Evolutionary conservation across 176 grass and related monocot species (phyloP).

Genomic region (Phyllostachys edulis): DNA sequence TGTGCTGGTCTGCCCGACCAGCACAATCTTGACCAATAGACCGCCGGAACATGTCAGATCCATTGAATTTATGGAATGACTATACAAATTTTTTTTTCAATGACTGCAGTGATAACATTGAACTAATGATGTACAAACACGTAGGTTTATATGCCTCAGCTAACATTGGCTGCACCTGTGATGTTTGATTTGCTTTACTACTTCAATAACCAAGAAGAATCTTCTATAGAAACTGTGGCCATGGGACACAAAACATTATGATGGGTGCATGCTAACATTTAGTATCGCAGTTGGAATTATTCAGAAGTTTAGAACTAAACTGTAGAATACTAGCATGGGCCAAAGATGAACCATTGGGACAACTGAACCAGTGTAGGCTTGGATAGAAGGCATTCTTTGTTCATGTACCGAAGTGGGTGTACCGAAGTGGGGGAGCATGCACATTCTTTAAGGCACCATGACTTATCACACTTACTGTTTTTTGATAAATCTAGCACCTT

Average conservation of each 20-base stretch:
- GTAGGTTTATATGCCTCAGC: conserved; percentile 1
- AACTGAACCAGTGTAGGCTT: background rate
- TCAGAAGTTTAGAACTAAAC: background rate
- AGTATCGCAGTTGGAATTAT: conserved; percentile 3
- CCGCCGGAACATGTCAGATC: conserved; percentile 2
- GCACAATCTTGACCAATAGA: conserved; percentile 9
- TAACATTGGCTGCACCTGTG: background rate
- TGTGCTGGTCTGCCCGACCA: background rate
- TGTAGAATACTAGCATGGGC: background rate
- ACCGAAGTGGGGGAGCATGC: background rate
- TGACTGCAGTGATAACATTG: conserved; percentile 10
- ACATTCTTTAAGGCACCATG: background rate
- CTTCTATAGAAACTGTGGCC: conserved; percentile 9
- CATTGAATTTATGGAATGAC: background rate
- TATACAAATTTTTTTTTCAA: background rate
- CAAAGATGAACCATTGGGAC: background rate
- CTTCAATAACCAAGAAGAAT: conserved; percentile 28
- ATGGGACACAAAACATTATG: background rate
- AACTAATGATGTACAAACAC: conserved; percentile 25
- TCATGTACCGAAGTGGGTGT: conserved; percentile 18
- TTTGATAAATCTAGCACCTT: background rate
- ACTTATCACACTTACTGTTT: background rate
- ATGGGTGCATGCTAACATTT: conserved; percentile 18
- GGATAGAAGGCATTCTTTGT: conserved; percentile 1
- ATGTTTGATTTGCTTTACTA: background rate